phyloP scores from a whole-genome alignment of 345 rosid genomes.

The Linum lewisii region DNA sequence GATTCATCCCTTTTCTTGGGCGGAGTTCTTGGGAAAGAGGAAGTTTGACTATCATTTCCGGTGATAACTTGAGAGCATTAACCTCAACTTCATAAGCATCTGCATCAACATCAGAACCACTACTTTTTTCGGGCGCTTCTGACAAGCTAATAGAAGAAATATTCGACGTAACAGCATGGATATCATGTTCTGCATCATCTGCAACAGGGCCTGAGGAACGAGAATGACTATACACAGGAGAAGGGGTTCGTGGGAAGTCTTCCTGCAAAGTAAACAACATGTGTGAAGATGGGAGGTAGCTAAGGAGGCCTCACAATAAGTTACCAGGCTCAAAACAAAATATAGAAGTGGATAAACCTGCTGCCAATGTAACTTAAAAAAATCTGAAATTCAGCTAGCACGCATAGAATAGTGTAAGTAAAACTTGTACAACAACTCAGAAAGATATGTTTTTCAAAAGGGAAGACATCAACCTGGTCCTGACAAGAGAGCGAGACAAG shows the following conservation, averaged over 20 bases:
- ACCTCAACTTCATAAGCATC: conserved; percentile 29
- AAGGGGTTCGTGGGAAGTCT: conserved; percentile 63
- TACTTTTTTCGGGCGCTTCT: conserved; percentile 35
- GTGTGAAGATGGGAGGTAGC: neutral
- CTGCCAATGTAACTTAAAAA: no score
- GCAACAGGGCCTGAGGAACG: conserved; percentile 58
- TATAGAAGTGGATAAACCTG: no score
- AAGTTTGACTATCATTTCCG: conserved; percentile 31
- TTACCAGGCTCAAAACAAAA: no score
- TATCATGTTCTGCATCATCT: conserved; percentile 40
- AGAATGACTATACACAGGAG: conserved; percentile 68
- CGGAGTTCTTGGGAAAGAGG: conserved; percentile 25
- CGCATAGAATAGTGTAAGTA: no score
- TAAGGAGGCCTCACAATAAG: neutral
- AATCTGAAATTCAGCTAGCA: no score
- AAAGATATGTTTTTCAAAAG: no score
- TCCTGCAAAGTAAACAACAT: conserved; percentile 36
- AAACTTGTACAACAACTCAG: no score
- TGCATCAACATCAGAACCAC: conserved; percentile 31
- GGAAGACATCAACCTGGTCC: no score
- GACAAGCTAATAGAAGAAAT: conserved; percentile 40
- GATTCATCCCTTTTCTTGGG: conserved; percentile 29
- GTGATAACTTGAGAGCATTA: conserved; percentile 32
- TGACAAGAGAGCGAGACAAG: no score
- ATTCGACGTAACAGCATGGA: conserved; percentile 35